phyloP scores from a whole-genome alignment of 148 eudicot species.

The Camellia japonica region DNA sequence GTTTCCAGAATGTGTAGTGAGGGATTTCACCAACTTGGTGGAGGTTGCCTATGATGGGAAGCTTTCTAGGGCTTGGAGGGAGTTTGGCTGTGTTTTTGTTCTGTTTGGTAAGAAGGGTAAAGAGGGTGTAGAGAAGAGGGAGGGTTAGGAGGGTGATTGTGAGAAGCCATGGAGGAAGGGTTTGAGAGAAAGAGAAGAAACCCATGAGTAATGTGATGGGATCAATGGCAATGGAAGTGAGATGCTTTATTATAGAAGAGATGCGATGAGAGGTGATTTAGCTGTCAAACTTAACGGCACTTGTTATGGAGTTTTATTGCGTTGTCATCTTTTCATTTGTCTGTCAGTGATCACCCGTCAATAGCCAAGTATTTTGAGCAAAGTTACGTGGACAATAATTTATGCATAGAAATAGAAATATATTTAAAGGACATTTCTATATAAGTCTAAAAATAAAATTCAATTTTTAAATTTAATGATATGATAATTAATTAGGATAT shows the following conservation, averaged over 20 bases:
- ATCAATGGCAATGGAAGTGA: not conserved
- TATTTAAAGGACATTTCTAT: too few species aligned
- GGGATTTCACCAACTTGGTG: constrained; percentile 8
- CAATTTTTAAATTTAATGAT: too few species aligned
- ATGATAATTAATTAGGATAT: too few species aligned
- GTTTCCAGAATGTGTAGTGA: constrained; percentile 7
- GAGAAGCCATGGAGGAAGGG: not conserved
- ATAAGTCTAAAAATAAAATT: too few species aligned
- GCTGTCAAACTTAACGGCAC: not conserved
- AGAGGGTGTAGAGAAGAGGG: not conserved
- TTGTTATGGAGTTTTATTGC: not conserved
- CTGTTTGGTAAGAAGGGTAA: not conserved
- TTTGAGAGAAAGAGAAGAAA: not conserved
- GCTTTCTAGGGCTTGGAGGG: constrained; percentile 14
- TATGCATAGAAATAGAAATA: too few species aligned
- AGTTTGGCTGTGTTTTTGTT: not conserved
- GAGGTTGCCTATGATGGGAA: constrained; percentile 8
- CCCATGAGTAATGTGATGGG: not conserved
- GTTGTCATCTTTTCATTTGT: not conserved
- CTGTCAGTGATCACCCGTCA: too few species aligned
- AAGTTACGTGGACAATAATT: too few species aligned
- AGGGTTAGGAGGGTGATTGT: not conserved
- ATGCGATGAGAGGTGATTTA: not conserved
- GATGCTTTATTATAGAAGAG: not conserved
- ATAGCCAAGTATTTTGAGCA: too few species aligned